phyloP scores from a whole-genome alignment of 1,139 yeast genomes.

The Geotrichum macrosporum region DNA sequence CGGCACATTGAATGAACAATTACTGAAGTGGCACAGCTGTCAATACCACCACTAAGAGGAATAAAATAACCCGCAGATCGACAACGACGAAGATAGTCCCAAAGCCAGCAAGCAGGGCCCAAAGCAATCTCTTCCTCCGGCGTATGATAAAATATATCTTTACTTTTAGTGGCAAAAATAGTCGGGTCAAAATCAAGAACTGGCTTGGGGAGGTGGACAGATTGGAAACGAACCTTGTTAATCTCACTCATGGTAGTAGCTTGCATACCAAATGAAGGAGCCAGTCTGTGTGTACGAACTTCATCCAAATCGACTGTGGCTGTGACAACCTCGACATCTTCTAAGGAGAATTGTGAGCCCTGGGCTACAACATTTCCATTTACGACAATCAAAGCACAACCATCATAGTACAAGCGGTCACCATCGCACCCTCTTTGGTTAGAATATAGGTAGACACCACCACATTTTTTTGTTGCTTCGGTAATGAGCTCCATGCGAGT shows the following conservation, averaged over 20 bases:
- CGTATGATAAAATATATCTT: constrained; percentile 56
- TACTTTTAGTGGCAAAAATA: constrained; percentile 54
- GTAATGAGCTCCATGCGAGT: constrained; percentile 78
- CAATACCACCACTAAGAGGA: constrained; percentile 96
- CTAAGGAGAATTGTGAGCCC: constrained; percentile 80
- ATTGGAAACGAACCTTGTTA: constrained; percentile 53
- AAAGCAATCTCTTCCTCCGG: constrained; percentile 96
- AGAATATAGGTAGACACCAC: constrained; percentile 89
- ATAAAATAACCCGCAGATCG: constrained; percentile 85
- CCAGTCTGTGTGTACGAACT: constrained; percentile 75
- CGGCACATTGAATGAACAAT: constrained; percentile 94
- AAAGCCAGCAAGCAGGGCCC: constrained; percentile 99
- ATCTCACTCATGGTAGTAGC: constrained; percentile 48
- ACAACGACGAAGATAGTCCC: constrained; percentile 94
- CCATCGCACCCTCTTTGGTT: constrained; percentile 99
- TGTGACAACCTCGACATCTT: constrained; percentile 87
- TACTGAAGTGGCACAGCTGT: constrained; percentile 94
- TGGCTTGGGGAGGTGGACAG: constrained; percentile 22
- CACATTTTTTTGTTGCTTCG: constrained; percentile 93
- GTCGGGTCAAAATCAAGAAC: constrained; percentile 53
- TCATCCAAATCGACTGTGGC: constrained; percentile 94
- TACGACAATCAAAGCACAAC: constrained; percentile 89
- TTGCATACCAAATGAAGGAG: constrained; percentile 74
- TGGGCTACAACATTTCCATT: constrained; percentile 91
- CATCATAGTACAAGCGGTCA: constrained; percentile 92